Conservation (phyloP, 495 filamentous ascomycete species). For the Talaromyces thailandensis region DNA sequence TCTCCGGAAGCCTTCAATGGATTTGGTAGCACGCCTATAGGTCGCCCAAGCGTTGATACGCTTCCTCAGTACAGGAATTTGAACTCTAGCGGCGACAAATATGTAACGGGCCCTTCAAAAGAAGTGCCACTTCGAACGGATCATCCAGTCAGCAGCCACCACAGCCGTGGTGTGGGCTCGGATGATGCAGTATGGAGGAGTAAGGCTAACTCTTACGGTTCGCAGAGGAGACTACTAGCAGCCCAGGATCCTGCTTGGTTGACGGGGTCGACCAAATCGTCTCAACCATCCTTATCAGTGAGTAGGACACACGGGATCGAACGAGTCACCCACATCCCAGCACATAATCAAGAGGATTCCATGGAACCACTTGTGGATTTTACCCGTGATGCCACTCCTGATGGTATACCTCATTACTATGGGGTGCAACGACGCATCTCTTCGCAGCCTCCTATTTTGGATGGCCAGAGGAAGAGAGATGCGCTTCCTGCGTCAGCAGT, state of each 20-base stretch:
- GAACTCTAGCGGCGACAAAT: background rate
- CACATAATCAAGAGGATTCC: background rate
- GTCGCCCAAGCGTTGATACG: background rate
- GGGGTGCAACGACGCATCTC: background rate
- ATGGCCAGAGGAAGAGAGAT: conserved; percentile 5
- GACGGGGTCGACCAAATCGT: background rate
- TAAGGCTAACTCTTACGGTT: background rate
- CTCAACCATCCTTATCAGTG: background rate
- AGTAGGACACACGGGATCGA: background rate
- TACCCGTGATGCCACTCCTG: background rate
- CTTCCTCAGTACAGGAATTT: background rate
- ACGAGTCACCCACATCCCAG: background rate
- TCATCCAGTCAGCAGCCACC: background rate
- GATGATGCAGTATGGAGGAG: conserved; percentile 2
- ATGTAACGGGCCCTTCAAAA: background rate
- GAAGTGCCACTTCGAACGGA: background rate
- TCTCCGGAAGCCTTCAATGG: background rate
- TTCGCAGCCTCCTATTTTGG: background rate
- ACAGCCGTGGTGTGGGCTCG: background rate
- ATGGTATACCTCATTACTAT: background rate
- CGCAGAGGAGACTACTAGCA: conserved; percentile 1
- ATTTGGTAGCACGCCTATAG: background rate
- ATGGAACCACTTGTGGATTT: background rate
- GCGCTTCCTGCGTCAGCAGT: conserved; percentile 3
- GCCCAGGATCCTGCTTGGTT: background rate